A percentile compares a stretch with the other conserved stretches of the same genome.
These are phyloP conservation scores for Brassica nigra DNA, from an alignment of 345 rosid genomes.

Conservation along the genomic window DNA sequence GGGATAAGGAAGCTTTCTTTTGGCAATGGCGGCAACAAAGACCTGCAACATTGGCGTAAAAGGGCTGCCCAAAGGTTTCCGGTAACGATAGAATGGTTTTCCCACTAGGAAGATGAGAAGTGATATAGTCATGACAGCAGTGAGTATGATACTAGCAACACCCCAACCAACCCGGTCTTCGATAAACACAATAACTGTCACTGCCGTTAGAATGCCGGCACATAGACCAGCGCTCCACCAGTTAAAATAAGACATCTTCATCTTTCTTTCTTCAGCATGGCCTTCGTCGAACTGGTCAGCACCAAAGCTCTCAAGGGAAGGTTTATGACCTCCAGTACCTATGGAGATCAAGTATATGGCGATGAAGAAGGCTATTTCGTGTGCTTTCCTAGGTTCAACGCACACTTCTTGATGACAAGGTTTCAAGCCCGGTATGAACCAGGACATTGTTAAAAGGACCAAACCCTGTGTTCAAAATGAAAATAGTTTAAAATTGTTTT, in stretches of 20 bases:
- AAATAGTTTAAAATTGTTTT: not conserved
- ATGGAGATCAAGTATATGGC: conserved; percentile 83
- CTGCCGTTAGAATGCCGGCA: conserved; percentile 68
- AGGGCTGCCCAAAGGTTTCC: conserved; percentile 71
- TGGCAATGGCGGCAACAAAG: conserved; percentile 70
- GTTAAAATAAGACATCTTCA: conserved; percentile 88
- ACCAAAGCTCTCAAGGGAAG: conserved; percentile 92
- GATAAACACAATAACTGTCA: conserved; percentile 66
- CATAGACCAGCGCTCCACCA: conserved; percentile 90
- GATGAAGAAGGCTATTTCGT: conserved; percentile 67
- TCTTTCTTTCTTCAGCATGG: conserved; percentile 65
- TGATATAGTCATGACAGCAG: conserved; percentile 60
- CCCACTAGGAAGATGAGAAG: conserved; percentile 66
- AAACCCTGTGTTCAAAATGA: conserved; percentile 60
- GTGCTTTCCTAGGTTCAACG: conserved; percentile 59
- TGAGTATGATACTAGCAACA: conserved; percentile 58
- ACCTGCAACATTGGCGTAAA: conserved; percentile 82
- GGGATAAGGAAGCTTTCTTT: conserved; percentile 67
- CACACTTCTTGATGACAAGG: conserved; percentile 62
- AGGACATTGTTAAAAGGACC: conserved; percentile 64
- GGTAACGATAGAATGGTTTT: conserved; percentile 68
- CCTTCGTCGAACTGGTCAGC: conserved; percentile 94
- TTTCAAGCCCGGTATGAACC: conserved; percentile 69
- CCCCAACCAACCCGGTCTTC: conserved; percentile 92
- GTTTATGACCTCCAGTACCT: conserved; percentile 97